Evolutionary conservation across 2,329 filamentous ascomycete species (phyloP).

Genomic region (Lachnellula willkommii): DNA sequence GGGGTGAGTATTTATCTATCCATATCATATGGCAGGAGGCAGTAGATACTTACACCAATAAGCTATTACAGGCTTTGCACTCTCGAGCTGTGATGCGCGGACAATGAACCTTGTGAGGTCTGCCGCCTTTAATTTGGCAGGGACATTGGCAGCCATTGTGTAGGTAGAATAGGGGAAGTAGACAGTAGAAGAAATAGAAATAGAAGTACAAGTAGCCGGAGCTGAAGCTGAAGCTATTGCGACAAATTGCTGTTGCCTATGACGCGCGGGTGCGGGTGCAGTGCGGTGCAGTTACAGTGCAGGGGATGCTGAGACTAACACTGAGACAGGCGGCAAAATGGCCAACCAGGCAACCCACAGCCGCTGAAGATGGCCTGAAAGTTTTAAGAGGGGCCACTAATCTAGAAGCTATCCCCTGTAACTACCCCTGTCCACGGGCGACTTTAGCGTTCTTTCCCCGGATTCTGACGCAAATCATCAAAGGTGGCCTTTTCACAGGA

Average conservation of each 20-base stretch:
- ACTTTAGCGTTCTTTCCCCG: constrained; percentile 15
- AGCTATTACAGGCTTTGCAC: constrained; percentile 77
- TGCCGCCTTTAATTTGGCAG: constrained; percentile 67
- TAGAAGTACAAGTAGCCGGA: too few species aligned
- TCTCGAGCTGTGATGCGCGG: constrained; percentile 78
- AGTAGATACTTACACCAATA: constrained; percentile 76
- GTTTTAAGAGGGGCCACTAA: too few species aligned
- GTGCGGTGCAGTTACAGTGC: too few species aligned
- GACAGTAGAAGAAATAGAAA: not conserved
- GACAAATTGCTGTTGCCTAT: not conserved
- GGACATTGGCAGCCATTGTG: constrained; percentile 66
- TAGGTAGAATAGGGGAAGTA: not conserved
- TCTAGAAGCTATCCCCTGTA: too few species aligned
- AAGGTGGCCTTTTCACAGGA: constrained; percentile 21
- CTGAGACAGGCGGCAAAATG: not conserved
- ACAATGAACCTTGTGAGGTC: constrained; percentile 81
- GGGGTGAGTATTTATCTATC: constrained; percentile 19
- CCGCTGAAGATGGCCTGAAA: not conserved
- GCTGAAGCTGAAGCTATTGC: not conserved
- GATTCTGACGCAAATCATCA: constrained; percentile 13
- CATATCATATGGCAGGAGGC: not conserved
- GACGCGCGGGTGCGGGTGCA: not conserved
- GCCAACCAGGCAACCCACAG: not conserved
- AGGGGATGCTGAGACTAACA: not conserved
- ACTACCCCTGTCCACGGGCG: not conserved